A percentile compares a stretch with the other conserved stretches of the same genome.
Evolutionary conservation across 2,329 filamentous ascomycete genomes (phyloP).

Genomic region (Botrytis byssoidea): DNA sequence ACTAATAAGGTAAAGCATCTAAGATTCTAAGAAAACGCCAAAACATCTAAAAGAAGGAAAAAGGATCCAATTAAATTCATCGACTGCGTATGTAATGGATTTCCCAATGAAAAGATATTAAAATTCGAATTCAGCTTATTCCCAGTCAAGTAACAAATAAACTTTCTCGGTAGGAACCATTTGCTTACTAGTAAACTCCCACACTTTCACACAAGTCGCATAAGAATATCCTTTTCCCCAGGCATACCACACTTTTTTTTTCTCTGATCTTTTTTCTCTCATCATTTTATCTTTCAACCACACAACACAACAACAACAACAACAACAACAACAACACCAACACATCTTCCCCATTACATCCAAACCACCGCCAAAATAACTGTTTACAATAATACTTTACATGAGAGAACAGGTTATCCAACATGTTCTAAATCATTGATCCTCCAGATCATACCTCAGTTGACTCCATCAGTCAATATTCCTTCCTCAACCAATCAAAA

Average conservation of each 20-base stretch:
- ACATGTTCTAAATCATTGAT: conserved; percentile 18
- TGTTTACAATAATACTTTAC: neutral
- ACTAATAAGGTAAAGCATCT: neutral
- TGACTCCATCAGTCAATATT: conserved; percentile 20
- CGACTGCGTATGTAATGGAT: neutral
- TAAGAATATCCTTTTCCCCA: conserved; percentile 7
- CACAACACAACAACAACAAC: neutral
- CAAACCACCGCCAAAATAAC: neutral
- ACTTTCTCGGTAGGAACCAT: neutral
- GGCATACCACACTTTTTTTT: neutral
- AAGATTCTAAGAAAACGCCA: neutral
- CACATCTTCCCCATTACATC: too few relatives aligned
- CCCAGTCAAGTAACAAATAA: neutral
- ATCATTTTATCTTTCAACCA: neutral
- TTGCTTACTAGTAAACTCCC: neutral
- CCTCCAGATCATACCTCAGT: conserved; percentile 6
- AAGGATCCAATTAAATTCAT: neutral
- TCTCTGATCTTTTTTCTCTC: neutral
- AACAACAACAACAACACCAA: neutral
- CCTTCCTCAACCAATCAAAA: neutral
- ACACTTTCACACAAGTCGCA: neutral
- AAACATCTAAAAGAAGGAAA: neutral
- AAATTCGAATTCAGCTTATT: neutral
- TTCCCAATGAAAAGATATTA: neutral
- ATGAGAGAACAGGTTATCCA: conserved; percentile 1